Conservation (phyloP, 352 stramenopile species). For the Phytophthora uliginosa region DNA sequence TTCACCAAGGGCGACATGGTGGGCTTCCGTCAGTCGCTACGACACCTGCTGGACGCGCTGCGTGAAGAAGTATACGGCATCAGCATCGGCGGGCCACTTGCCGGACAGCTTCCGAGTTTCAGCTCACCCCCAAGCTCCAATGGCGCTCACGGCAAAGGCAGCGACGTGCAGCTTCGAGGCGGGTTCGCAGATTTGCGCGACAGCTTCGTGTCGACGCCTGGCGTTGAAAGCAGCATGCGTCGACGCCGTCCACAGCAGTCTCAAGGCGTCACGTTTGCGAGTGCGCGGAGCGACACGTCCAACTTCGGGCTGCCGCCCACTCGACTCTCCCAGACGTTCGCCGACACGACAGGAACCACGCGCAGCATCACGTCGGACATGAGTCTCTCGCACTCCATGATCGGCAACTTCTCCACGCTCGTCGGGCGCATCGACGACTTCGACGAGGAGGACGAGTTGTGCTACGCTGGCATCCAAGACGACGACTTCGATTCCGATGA, state of each 20-base stretch:
- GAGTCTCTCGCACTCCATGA: slow-evolving; percentile 79
- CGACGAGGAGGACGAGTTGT: slow-evolving; percentile 56
- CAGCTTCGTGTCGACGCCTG: slow-evolving; percentile 43
- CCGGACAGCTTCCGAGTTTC: slow-evolving; percentile 9
- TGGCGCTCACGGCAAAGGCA: slow-evolving; percentile 17
- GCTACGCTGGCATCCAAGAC: slow-evolving; percentile 47
- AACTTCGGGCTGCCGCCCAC: slow-evolving; percentile 50
- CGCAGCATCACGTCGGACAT: slow-evolving; percentile 63
- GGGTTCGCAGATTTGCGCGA: slow-evolving; percentile 47
- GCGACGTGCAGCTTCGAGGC: slow-evolving; percentile 35
- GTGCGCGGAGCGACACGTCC: slow-evolving; percentile 39
- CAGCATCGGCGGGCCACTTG: slow-evolving; percentile 35
- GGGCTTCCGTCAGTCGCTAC: slow-evolving; percentile 73
- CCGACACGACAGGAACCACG: slow-evolving; percentile 38
- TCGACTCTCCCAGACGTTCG: slow-evolving; percentile 58
- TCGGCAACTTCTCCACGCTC: slow-evolving; percentile 78
- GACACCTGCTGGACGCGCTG: slow-evolving; percentile 62
- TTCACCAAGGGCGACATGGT: slow-evolving; percentile 85
- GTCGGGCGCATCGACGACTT: slow-evolving; percentile 74
- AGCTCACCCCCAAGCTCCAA: slow-evolving; percentile 19
- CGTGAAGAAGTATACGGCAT: slow-evolving; percentile 81
- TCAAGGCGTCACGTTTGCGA: slow-evolving; percentile 34
- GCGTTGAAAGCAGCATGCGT: slow-evolving; percentile 27
- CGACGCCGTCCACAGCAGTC: slow-evolving; percentile 37
- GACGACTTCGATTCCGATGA: slow-evolving; percentile 46